Conservation (phyloP, 2,329 filamentous ascomycete genomes). For the Aspergillus sp. region DNA sequence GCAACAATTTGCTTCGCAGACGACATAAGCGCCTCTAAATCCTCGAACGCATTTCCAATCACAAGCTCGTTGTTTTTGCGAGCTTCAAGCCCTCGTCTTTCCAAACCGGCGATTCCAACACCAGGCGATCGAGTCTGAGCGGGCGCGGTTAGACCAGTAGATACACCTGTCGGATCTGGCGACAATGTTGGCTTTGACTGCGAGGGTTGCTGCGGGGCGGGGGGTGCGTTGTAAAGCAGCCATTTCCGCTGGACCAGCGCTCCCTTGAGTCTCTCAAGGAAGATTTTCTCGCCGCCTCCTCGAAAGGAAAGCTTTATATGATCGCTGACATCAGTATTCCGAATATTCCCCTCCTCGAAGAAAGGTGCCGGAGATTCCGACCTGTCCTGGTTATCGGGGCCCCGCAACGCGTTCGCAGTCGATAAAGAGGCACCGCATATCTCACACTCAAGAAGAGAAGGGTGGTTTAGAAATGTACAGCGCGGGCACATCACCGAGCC, state of each 20-base stretch:
- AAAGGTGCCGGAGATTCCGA: conserved; percentile 77
- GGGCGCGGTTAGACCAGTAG: conserved; percentile 24
- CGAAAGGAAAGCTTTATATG: conserved; percentile 91
- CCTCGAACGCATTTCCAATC: conserved; percentile 92
- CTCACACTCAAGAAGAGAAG: conserved; percentile 80
- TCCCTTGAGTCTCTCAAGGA: conserved; percentile 83
- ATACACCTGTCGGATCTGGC: conserved; percentile 26
- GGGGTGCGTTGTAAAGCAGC: conserved; percentile 86
- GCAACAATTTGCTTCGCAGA: conserved; percentile 95
- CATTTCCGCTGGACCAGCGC: conserved; percentile 92
- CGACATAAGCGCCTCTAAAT: conserved; percentile 94
- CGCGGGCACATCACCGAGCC: conserved; percentile 64
- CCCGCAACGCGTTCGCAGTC: conserved; percentile 49
- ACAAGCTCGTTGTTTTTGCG: conserved; percentile 91
- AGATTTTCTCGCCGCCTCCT: conserved; percentile 82
- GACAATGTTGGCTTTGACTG: conserved; percentile 32
- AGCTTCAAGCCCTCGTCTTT: conserved; percentile 78
- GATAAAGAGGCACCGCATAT: conserved; percentile 80
- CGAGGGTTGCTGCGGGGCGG: conserved; percentile 68
- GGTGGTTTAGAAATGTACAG: conserved; percentile 93
- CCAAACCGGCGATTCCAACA: conserved; percentile 88
- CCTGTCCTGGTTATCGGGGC: conserved; percentile 40
- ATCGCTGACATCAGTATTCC: conserved; percentile 63
- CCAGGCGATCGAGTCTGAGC: conserved; percentile 52
- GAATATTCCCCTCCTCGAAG: conserved; percentile 48